Conservation (phyloP, 129 eudicot genomes). For the Lactuca sativa region DNA sequence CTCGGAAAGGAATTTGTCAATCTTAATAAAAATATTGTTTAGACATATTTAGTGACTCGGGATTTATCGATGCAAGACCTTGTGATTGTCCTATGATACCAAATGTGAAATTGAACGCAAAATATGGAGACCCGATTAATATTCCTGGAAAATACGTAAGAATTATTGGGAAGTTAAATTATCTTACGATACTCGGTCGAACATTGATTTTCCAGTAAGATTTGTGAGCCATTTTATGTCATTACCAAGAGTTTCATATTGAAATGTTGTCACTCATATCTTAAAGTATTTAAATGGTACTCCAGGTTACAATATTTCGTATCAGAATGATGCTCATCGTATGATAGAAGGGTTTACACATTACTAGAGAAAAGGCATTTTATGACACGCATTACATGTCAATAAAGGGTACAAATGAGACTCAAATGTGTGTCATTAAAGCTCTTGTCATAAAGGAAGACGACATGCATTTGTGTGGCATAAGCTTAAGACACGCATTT, state of each 20-base stretch:
- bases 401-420: no score
- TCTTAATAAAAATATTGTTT: conserved; percentile 10
- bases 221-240: no score
- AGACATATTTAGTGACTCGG: background rate
- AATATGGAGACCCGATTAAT: background rate
- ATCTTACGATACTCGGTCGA: background rate
- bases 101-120: background rate
- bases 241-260: background rate
- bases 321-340: no score
- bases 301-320: background rate
- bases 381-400: no score
- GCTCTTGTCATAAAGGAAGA: no score
- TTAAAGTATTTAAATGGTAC: background rate
- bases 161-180: background rate
- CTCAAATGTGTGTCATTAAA: no score
- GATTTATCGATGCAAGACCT: background rate
- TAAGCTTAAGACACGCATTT: no score
- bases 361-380: no score
- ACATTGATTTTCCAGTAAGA: background rate
- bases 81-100: background rate
- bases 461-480: no score
- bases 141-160: background rate
- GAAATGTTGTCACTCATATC: background rate
- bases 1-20: background rate
- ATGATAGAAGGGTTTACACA: no score